Evolutionary conservation across 257 asterid genomes (phyloP).

Genomic region (Ehretia macrophylla): DNA sequence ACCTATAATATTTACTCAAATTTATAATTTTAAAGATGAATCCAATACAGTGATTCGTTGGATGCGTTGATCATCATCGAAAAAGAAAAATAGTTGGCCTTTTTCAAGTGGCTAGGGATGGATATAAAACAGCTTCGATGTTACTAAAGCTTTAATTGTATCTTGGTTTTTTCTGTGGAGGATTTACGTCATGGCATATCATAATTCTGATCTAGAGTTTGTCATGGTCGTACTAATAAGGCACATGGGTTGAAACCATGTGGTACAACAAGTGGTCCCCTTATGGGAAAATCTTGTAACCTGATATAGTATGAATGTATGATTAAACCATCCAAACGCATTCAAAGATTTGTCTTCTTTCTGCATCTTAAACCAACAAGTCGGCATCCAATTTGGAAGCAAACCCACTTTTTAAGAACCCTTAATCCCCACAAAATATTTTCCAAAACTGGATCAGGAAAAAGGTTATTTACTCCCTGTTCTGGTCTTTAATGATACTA

Average conservation of each 20-base stretch:
- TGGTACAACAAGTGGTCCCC: slow-evolving; percentile 29
- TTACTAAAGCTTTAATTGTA: not conserved
- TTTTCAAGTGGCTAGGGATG: not conserved
- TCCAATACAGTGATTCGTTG: no score
- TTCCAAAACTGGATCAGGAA: slow-evolving; percentile 17
- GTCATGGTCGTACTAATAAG: slow-evolving; percentile 19
- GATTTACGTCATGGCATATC: slow-evolving; percentile 9
- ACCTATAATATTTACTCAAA: no score
- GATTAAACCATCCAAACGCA: slow-evolving; percentile 17
- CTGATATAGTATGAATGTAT: slow-evolving; percentile 8
- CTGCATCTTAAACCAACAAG: slow-evolving; percentile 13
- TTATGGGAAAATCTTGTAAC: slow-evolving; percentile 8
- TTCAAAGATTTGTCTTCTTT: slow-evolving; percentile 7
- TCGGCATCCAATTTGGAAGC: slow-evolving; percentile 25
- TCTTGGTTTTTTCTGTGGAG: not conserved
- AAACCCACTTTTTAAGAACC: slow-evolving; percentile 8
- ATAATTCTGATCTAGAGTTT: slow-evolving; percentile 20
- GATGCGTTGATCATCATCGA: no score
- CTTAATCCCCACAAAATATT: slow-evolving; percentile 9
- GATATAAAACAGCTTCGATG: not conserved
- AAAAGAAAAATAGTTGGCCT: not conserved
- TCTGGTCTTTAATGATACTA: no score
- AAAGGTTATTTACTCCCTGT: not conserved
- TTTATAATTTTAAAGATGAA: no score
- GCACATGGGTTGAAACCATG: slow-evolving; percentile 35